Conservation (phyloP, 306 rosid genomes). For the Quillaja saponaria region DNA sequence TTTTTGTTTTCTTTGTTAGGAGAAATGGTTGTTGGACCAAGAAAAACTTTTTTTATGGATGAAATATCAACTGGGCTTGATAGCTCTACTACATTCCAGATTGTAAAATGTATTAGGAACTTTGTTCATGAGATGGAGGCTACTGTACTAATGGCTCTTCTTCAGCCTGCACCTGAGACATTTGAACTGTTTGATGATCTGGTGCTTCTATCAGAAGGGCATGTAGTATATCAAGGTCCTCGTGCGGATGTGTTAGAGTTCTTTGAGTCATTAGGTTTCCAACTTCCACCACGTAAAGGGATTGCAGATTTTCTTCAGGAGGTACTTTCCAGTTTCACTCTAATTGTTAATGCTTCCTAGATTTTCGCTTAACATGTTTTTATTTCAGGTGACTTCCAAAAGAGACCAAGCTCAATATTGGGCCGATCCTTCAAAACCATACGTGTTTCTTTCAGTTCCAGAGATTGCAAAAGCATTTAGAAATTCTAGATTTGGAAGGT, state of each 20-base stretch:
- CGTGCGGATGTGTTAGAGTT: constrained; percentile 61
- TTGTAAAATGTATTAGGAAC: constrained; percentile 70
- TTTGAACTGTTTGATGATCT: constrained; percentile 88
- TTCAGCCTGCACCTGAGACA: constrained; percentile 96
- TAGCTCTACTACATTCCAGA: constrained; percentile 84
- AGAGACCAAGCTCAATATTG: constrained; percentile 93
- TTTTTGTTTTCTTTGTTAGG: constrained; percentile 35
- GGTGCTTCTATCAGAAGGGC: constrained; percentile 68
- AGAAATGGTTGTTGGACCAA: constrained; percentile 92
- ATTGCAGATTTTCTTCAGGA: constrained; percentile 94
- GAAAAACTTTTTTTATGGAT: constrained; percentile 82
- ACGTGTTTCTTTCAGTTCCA: constrained; percentile 53
- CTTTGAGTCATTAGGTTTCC: constrained; percentile 74
- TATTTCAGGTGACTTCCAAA: constrained; percentile 73
- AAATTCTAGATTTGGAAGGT: constrained; percentile 57
- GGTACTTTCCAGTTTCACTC: constrained; percentile 40
- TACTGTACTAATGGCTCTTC: constrained; percentile 77
- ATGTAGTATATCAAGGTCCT: constrained; percentile 83
- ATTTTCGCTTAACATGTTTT: constrained; percentile 9
- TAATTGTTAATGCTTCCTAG: not conserved
- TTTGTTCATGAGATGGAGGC: constrained; percentile 89
- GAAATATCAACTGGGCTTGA: constrained; percentile 95
- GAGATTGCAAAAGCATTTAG: constrained; percentile 72
- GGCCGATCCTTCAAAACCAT: constrained; percentile 74
- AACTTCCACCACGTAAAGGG: constrained; percentile 76